phyloP scores from a whole-genome alignment of 2,329 filamentous ascomycete genomes.

The Epicoccum sorghinum region DNA sequence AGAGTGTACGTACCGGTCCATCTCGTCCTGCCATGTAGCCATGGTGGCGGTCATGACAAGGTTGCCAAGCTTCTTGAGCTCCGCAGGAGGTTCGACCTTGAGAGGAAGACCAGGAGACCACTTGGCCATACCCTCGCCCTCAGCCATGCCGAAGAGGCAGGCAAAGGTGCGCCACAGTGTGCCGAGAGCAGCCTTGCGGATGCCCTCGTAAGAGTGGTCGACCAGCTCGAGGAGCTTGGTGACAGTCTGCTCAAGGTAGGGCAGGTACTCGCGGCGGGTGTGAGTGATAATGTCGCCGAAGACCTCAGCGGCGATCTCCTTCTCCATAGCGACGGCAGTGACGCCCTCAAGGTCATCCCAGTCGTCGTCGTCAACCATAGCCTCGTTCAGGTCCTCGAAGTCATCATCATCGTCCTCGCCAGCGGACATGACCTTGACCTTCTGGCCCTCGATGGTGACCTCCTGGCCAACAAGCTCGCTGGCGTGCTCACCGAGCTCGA shows the following conservation, averaged over 20 bases:
- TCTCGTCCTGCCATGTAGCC: slow-evolving; percentile 85
- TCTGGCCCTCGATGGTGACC: slow-evolving; percentile 80
- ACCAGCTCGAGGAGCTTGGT: slow-evolving; percentile 79
- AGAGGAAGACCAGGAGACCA: slow-evolving; percentile 89
- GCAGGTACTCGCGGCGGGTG: slow-evolving; percentile 78
- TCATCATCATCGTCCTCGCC: slow-evolving; percentile 63
- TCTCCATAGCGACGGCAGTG: slow-evolving; percentile 89
- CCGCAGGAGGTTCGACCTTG: slow-evolving; percentile 76
- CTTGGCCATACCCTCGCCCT: slow-evolving; percentile 77
- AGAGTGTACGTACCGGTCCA: slow-evolving; percentile 78
- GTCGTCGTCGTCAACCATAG: slow-evolving; percentile 77
- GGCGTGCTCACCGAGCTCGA: slow-evolving; percentile 75
- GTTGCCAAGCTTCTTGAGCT: slow-evolving; percentile 83
- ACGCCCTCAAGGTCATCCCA: slow-evolving; percentile 85
- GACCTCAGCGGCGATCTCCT: slow-evolving; percentile 95
- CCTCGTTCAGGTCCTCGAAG: slow-evolving; percentile 62
- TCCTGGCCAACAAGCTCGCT: slow-evolving; percentile 76
- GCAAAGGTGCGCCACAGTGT: slow-evolving; percentile 94
- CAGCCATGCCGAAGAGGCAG: slow-evolving; percentile 85
- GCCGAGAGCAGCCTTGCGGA: slow-evolving; percentile 87
- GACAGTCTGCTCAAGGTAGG: slow-evolving; percentile 88
- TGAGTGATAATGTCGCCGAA: slow-evolving; percentile 90
- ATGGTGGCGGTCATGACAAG: slow-evolving; percentile 85
- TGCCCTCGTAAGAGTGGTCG: slow-evolving; percentile 90
- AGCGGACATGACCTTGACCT: slow-evolving; percentile 76